Base-by-base conservation (phyloP, 2,329 filamentous ascomycete genomes). In the Hymenoscyphus occultus region DNA sequence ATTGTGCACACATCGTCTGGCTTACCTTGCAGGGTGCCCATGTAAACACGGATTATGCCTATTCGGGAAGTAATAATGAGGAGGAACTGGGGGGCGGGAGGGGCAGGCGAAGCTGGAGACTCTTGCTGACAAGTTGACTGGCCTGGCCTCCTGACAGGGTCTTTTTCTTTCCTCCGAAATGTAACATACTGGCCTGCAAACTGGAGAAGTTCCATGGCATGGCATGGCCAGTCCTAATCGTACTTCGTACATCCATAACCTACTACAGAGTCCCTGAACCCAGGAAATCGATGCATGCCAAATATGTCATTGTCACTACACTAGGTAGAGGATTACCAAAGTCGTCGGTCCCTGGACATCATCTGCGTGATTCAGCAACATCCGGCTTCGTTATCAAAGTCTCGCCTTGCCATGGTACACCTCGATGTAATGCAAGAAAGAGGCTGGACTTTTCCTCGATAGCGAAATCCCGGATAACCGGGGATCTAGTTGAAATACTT, bases 1-100 rank as follows among this genome's bases (percentile, higher is more conserved):
- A 48, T 19, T 28, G 48, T 19, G 22, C 45, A 48, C n/a, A 51
- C 45, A 51, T 19, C 45, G 45, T 51, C 45, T 51, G 19, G 45
- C 67, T 69, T 70, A 67, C 68, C 67, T 69, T 70, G 69, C 68
- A 64, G 63, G 31, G 19, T 63, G 59, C 31, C 58, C 57, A 61
- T 65, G 63, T 56, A 62, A 13, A 56, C 12, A 60, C 64, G 67
- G 68, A 59, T 65, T 66, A 45, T 42, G 57, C 67, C 65, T 67
- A 40, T 69, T 67, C 40, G 39, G 67, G 66, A 62, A 64, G 62
- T 61, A 59, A 31, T 28, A 61, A 63, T 62, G 32, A 56, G 22
- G 28, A 56, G 32, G 56, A 31, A 48, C 19, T 16, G 28, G 54
- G 45, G 45, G 6, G 14, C 9, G 16, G 42, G 42, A 45, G 45